These are phyloP conservation scores for Exophiala xenobiotica DNA, from an alignment of 2,329 filamentous ascomycete genomes.

Conservation along the genomic window DNA sequence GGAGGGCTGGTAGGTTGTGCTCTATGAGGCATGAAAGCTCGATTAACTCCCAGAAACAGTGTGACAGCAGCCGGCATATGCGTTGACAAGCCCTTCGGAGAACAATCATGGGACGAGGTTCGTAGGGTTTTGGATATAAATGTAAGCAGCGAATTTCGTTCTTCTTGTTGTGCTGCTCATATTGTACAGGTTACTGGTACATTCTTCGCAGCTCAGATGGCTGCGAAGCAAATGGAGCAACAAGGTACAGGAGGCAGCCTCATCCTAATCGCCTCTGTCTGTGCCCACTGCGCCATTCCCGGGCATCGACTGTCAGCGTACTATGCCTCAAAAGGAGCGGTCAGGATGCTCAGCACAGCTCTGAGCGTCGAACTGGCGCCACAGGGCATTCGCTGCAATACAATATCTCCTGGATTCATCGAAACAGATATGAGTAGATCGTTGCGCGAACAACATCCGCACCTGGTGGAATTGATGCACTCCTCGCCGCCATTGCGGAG, in stretches of 20 bases:
- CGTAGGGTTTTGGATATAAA: slow-evolving; percentile 45
- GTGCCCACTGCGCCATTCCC: slow-evolving; percentile 16
- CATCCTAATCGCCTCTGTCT: slow-evolving; percentile 27
- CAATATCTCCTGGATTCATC: slow-evolving; percentile 45
- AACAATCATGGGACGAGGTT: slow-evolving; percentile 47
- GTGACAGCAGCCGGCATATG: slow-evolving; percentile 37
- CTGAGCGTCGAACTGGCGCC: slow-evolving; percentile 46
- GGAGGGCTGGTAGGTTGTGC: slow-evolving; percentile 36
- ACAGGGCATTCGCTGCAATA: slow-evolving; percentile 49
- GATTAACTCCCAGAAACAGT: slow-evolving; percentile 5
- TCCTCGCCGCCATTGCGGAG: slow-evolving; percentile 13
- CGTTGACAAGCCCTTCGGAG: slow-evolving; percentile 47
- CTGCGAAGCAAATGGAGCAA: slow-evolving; percentile 51
- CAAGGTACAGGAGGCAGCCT: slow-evolving; percentile 42
- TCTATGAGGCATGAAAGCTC: neutral
- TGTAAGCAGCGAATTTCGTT: slow-evolving; percentile 35
- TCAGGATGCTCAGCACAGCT: slow-evolving; percentile 40
- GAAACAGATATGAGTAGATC: slow-evolving; percentile 47
- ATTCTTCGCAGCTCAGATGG: slow-evolving; percentile 50
- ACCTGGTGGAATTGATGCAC: slow-evolving; percentile 18
- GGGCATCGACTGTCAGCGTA: slow-evolving; percentile 36
- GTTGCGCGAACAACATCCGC: slow-evolving; percentile 34
- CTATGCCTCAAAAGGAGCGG: slow-evolving; percentile 44
- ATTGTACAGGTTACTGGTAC: slow-evolving; percentile 47
- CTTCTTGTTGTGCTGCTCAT: slow-evolving; percentile 23